A percentile compares a stretch with the other conserved stretches of the same genome.
Conservation (phyloP, 345 rosid genomes). For the Arabis hirsuta region DNA sequence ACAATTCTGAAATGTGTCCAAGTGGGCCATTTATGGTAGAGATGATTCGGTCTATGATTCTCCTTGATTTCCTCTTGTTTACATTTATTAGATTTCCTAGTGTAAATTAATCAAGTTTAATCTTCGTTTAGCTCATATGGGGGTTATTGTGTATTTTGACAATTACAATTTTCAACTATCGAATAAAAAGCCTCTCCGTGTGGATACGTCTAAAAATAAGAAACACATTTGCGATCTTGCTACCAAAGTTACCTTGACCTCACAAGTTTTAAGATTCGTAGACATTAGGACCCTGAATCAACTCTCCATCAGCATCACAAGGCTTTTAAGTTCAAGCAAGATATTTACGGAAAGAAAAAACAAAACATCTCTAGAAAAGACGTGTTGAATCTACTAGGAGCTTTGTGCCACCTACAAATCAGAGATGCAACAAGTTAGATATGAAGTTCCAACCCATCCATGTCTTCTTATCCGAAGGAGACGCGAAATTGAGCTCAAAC, state of each 20-base stretch:
- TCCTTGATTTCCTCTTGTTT: too few relatives aligned
- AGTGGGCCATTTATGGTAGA: too few relatives aligned
- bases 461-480: slow-evolving; percentile 79
- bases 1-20: too few relatives aligned
- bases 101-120: too few relatives aligned
- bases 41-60: too few relatives aligned
- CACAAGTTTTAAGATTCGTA: not conserved
- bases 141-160: too few relatives aligned
- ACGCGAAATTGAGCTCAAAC: slow-evolving; percentile 80
- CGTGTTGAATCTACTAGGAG: slow-evolving; percentile 12
- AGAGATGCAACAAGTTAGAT: slow-evolving; percentile 72
- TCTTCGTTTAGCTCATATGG: too few relatives aligned
- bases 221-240: not conserved
- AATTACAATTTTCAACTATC: too few relatives aligned
- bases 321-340: not conserved
- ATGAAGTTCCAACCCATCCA: slow-evolving; percentile 97
- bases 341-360: not conserved
- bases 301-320: not conserved
- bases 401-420: slow-evolving; percentile 6
- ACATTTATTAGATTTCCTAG: too few relatives aligned
- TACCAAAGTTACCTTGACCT: not conserved
- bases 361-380: not conserved
- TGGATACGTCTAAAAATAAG: not conserved
- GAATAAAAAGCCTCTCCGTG: too few relatives aligned
- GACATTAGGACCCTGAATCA: not conserved